Evolutionary conservation across 2,329 filamentous ascomycete genomes (phyloP), one percentile per base, ranked within the genome.

Genomic region (Huntiella omanensis): DNA sequence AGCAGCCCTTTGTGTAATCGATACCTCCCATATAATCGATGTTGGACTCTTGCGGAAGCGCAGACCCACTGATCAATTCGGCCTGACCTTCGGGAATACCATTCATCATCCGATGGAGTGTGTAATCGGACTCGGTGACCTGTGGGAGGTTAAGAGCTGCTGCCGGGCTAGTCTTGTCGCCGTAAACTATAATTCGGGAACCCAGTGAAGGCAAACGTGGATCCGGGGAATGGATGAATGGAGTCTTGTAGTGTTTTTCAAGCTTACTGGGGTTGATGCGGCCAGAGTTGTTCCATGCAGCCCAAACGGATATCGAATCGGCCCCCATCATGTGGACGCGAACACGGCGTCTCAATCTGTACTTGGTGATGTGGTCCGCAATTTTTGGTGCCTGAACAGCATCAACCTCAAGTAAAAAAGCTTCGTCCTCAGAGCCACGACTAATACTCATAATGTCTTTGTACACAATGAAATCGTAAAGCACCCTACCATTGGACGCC

Each of bases 1-100:
- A 98, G 63, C 91, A 98, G 5, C 91, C 91, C 65, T 98, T 98
- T 57, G 77, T 77, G 65, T 91, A 98, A 62, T 95, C 84, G 53
- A 98, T 80, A 19, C 77, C 91, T 41, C 74, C 72, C 70, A 83
- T 83, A 50, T 83, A 64, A 61, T 98, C 91, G 59, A 96, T 71
- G 59, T 95, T 95, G 57, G 71, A 80, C 62, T 96, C 88, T 60
- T 87, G 79, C 1, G 91, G 88, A 46, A 98, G 67, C 1, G 85
- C 77, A 13, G 70, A 65, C 52, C 81, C 81, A 49, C 69, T 64
- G 5, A 74, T 59, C 15, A 98, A 77, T 65, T 98, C 91, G 12
- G 64, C 59, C 58, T 83, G 83, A 1, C 91, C 88, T 63, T 98
- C 91, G 1, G 88, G 68, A 1, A 98, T 73, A 43, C 91, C 91